Evolutionary conservation across 2,329 filamentous ascomycete genomes (phyloP).

Genomic region (Aspergillus pseudotamarii): DNA sequence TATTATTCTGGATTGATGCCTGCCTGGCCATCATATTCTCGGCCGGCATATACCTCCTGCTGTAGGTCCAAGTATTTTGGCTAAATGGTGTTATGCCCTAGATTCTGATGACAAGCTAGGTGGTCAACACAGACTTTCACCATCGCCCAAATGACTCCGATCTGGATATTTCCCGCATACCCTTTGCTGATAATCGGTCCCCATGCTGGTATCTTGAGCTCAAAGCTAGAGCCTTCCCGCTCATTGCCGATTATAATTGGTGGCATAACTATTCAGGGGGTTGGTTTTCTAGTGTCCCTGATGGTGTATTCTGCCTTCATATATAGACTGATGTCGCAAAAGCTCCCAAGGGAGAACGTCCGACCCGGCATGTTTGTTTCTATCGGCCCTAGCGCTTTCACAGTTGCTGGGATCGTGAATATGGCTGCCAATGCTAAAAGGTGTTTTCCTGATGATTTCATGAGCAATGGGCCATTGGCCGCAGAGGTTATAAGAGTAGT

Average conservation of each 20-base stretch:
- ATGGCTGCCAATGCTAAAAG: conserved; percentile 57
- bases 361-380: conserved; percentile 85
- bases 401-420: conserved; percentile 61
- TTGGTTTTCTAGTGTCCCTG: conserved; percentile 66
- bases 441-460: conserved; percentile 56
- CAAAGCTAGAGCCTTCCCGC: conserved; percentile 45
- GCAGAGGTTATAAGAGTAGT: conserved; percentile 58
- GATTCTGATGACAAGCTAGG: conserved; percentile 37
- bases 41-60: conserved; percentile 71
- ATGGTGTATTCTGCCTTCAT: conserved; percentile 86
- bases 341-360: conserved; percentile 73
- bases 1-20: conserved; percentile 76
- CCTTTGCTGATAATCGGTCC: conserved; percentile 76
- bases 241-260: conserved; percentile 61
- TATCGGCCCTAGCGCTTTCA: conserved; percentile 75
- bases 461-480: conserved; percentile 59
- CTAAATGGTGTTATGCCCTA: not conserved
- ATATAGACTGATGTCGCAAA: conserved; percentile 86
- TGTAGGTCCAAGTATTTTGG: conserved; percentile 52
- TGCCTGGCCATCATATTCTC: conserved; percentile 68
- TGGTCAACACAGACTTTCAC: conserved; percentile 69
- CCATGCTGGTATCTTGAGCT: conserved; percentile 64
- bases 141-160: conserved; percentile 81
- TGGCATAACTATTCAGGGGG: conserved; percentile 64
- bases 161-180: conserved; percentile 87